Evolutionary conservation across 805 yeast species (phyloP), one percentile per base, ranked within the genome.

Genomic region (Candida tallmaniae): DNA sequence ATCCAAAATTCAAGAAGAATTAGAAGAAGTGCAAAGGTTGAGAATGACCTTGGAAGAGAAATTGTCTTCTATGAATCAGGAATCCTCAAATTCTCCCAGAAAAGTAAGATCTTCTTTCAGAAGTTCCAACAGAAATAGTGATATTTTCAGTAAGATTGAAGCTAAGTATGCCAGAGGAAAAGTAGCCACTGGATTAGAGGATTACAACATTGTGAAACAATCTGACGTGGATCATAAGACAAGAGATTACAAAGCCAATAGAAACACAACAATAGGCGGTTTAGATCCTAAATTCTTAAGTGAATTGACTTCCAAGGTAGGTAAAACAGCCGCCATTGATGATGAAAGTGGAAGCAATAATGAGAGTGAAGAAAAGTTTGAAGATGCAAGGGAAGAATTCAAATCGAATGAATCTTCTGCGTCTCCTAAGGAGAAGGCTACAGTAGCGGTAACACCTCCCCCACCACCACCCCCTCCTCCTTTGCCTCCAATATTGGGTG

Each of bases 241-340:
- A 16, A 32, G 43, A 16, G 48, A 47, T 41, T 49, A 62, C 47
- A 56, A 54, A 39, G 41, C 35, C 12, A 50, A 61, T 40, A 48
- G 67, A 31, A 47, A 54, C 33, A 51, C 61, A 5, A 57, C 65
- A 0, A 57, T 68, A 33, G 62, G 60, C 15, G 56, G 55, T 2
- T 61, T 69, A 62, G 58, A 68, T 38, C 75, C 78, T 9, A 54
- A 68, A 19, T 76, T 78, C 47, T 58, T 78, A 44, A 62, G 67
- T 30, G 84, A 78, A 47, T 58, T 78, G 43, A 62, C 69, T 15
- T 53, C 67, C 3, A 75, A 73, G 44, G 80, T 77, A 9, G 60
- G 55, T 6, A 71, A 60, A 36, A 49, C 63, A 3, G 63, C 61
- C 4, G 49, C 75, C 1, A 65, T 68, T 26, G 58, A 46, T 39